A percentile compares a stretch with the other conserved stretches of the same genome.
These are phyloP conservation scores for Kodamaea laetipori DNA, from an alignment of 805 yeast genomes.

Conservation along the genomic window DNA sequence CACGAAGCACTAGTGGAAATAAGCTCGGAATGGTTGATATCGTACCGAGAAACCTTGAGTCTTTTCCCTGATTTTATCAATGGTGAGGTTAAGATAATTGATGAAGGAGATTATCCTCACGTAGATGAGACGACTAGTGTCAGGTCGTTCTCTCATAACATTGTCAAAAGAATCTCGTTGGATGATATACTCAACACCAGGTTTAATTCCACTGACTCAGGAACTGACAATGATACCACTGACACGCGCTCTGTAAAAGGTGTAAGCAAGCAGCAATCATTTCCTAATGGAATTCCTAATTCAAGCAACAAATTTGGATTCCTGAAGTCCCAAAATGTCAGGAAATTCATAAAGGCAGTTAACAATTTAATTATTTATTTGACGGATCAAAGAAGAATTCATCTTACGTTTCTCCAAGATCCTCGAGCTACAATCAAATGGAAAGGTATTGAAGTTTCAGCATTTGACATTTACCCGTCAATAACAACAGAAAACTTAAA, in stretches of 20 bases:
- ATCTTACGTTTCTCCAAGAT: constrained; percentile 40
- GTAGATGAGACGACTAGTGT: constrained; percentile 17
- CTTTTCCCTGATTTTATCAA: constrained; percentile 43
- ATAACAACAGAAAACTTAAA: constrained; percentile 23
- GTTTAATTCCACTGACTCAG: constrained; percentile 17
- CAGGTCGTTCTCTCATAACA: constrained; percentile 18
- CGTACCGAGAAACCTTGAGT: constrained; percentile 34
- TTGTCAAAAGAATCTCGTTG: constrained; percentile 23
- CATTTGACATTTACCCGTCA: constrained; percentile 43
- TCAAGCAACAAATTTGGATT: constrained; percentile 9
- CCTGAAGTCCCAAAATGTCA: constrained; percentile 24
- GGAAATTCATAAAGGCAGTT: constrained; percentile 37
- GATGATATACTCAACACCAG: constrained; percentile 20
- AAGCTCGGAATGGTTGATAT: constrained; percentile 44
- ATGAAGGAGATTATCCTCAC: constrained; percentile 12
- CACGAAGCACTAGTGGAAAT: constrained; percentile 43
- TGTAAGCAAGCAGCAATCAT: constrained; percentile 3
- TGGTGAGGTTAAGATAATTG: constrained; percentile 21
- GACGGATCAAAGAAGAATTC: constrained; percentile 55
- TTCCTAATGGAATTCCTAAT: constrained; percentile 2
- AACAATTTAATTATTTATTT: constrained; percentile 48
- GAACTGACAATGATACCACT: constrained; percentile 18
- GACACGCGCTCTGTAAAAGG: constrained; percentile 7
- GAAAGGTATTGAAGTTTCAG: constrained; percentile 48
- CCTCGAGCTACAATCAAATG: constrained; percentile 35